These are phyloP conservation scores for Caulochytrium protostelioides DNA, from an alignment of 371 early-diverging fungal species.

Conservation along the genomic window DNA sequence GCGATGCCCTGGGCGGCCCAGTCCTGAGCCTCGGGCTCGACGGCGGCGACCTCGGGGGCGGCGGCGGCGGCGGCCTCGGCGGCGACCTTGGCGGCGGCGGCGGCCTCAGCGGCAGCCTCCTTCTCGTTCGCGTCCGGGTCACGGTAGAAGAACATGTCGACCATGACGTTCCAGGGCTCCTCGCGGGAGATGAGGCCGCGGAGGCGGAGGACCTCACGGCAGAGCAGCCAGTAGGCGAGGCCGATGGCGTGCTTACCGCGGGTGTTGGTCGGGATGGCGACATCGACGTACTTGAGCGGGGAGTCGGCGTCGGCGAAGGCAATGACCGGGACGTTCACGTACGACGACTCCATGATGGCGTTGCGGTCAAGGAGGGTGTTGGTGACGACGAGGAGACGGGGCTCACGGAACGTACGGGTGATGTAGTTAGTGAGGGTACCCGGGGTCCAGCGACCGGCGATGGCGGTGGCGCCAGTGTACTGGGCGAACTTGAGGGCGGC, in stretches of 20 bases:
- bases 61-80: too few relatives aligned
- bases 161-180: slow-evolving; percentile 79
- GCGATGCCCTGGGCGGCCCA: too few relatives aligned
- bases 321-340: slow-evolving; percentile 98
- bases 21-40: too few relatives aligned
- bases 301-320: slow-evolving; percentile 97
- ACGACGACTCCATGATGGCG: slow-evolving; percentile 93
- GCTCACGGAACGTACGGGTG: slow-evolving; percentile 96
- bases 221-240: slow-evolving; percentile 88
- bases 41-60: too few relatives aligned
- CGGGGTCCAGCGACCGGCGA: slow-evolving; percentile 98
- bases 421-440: slow-evolving; percentile 99
- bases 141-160: slow-evolving; percentile 98
- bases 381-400: slow-evolving; percentile 89
- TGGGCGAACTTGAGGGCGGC: slow-evolving; percentile 96
- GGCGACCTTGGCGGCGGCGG: too few relatives aligned
- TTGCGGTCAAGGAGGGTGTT: slow-evolving; percentile 97
- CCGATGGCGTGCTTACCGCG: slow-evolving; percentile 95
- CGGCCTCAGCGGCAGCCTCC: slow-evolving; percentile 31
- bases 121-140: slow-evolving; percentile 88
- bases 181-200: slow-evolving; percentile 70
- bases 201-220: slow-evolving; percentile 93
- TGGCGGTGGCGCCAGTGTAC: slow-evolving; percentile 89
- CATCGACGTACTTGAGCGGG: slow-evolving; percentile 79
- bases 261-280: slow-evolving; percentile 99